phyloP scores from a whole-genome alignment of 257 asterid species.

The Nicotiana paniculata region DNA sequence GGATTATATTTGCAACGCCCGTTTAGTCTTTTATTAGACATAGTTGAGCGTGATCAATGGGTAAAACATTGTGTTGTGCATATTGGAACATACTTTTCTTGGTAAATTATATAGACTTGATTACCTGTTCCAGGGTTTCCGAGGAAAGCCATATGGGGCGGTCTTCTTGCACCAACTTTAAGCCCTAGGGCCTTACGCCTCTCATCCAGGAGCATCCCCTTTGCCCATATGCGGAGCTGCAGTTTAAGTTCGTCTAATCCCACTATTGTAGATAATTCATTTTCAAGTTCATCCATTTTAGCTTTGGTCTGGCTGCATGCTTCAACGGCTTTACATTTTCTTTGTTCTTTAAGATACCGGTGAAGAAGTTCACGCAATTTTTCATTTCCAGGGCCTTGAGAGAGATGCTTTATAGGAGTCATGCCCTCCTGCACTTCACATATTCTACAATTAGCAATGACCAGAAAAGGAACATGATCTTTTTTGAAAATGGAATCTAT shows the following conservation, averaged over 20 bases:
- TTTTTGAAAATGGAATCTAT: not conserved
- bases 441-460: constrained; percentile 28
- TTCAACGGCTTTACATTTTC: constrained; percentile 71
- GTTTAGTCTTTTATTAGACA: too few relatives aligned
- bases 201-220: constrained; percentile 91
- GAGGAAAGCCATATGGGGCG: constrained; percentile 97
- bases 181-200: constrained; percentile 85
- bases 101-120: not conserved
- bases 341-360: constrained; percentile 69
- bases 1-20: too few relatives aligned
- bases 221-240: constrained; percentile 87
- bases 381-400: constrained; percentile 74
- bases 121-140: constrained; percentile 98
- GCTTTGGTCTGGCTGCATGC: constrained; percentile 80
- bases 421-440: constrained; percentile 67
- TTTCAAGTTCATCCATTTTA: constrained; percentile 79
- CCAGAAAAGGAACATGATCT: constrained; percentile 4
- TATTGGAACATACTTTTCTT: not conserved
- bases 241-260: constrained; percentile 66
- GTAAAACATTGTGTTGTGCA: not conserved
- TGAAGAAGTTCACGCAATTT: constrained; percentile 62
- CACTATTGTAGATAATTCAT: constrained; percentile 58
- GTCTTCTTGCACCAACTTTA: constrained; percentile 71
- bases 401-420: constrained; percentile 85
- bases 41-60: too few relatives aligned